A percentile compares a stretch with the other conserved stretches of the same genome.
These are phyloP conservation scores for Carex cristatella DNA, from an alignment of 176 grass and related monocot species.

Conservation along the genomic window DNA sequence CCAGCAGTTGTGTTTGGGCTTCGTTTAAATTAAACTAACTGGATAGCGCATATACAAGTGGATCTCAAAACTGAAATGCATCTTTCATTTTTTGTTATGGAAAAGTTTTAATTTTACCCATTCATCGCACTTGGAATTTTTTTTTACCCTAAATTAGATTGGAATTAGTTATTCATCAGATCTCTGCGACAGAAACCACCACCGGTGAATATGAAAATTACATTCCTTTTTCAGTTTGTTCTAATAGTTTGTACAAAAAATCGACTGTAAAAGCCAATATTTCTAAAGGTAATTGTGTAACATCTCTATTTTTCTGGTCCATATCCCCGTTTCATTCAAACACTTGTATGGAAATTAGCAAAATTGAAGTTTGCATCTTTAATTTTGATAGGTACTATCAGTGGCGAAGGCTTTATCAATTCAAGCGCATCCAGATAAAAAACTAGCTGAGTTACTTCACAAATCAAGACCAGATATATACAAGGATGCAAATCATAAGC, in stretches of 20 bases:
- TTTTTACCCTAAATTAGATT: no score
- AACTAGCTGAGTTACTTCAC: constrained; percentile 64
- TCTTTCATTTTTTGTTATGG: no score
- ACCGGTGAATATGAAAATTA: neutral
- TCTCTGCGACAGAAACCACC: no score
- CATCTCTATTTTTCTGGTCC: neutral
- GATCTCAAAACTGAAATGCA: no score
- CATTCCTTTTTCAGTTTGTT: neutral
- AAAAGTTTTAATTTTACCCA: no score
- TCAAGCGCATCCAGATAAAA: constrained; percentile 95
- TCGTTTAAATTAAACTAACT: no score
- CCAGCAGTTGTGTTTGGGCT: no score
- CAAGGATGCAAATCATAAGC: constrained; percentile 86
- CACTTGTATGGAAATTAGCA: neutral
- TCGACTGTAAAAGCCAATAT: neutral
- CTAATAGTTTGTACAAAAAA: neutral
- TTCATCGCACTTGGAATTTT: no score
- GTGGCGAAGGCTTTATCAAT: constrained; percentile 94
- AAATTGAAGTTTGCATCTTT: neutral
- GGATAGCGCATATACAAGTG: no score
- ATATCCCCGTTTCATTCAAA: neutral
- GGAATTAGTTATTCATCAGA: no score
- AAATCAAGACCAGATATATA: constrained; percentile 54
- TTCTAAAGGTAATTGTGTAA: neutral
- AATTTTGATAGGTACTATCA: constrained; percentile 52